Evolutionary conservation across 352 stramenopile species (phyloP), one percentile per base, ranked within the genome.

Genomic region (Globisporangium nagaii): DNA sequence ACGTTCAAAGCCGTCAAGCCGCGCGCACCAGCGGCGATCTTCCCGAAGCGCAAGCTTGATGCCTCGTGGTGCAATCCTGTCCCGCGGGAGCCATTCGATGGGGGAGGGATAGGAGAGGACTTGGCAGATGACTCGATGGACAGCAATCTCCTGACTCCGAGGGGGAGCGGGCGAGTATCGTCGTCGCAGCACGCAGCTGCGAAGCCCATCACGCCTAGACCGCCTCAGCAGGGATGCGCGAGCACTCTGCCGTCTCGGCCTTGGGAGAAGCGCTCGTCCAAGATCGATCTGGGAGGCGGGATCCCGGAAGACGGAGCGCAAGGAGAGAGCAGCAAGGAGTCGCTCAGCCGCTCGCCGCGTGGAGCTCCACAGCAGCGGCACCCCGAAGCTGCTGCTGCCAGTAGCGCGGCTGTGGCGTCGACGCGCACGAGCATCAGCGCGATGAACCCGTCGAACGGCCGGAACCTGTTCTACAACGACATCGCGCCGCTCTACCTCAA

Each of bases 61-160:
- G 73, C 77, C 0, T 92, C 81, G n/a, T 90, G 81, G 81, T 92
- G 81, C 48, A 88, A 92, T 31, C 81, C 81, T 10, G 72, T 90
- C 2, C 52, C 52, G 17, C 64, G 63, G 24, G 70, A 68, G 22
- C 47, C 56, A 2, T 15, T 51, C 1, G 39, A 50, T 17, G 30
- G 17, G n/a, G n/a, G n/a, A n/a, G n/a, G n/a, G n/a, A n/a, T n/a
- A 32, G 3, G 31, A 10, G 34, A 34, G n/a, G 30, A 28, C 20
- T 25, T 32, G 13, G 13, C 22, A n/a, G 32, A 54, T 13, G 43
- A 28, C 9, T 19, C 13, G 3, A 8, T 4, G 19, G 22, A 30
- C 12, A 15, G 27, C 9, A 49, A n/a, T 19, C 31, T 34, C 13
- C 35, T 30, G 46, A 41, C 25, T n/a, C 42, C 31, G 32, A 30